These are phyloP conservation scores for Spergularia azorica DNA, from an alignment of 179 eudicot genomes.

Conservation along the genomic window DNA sequence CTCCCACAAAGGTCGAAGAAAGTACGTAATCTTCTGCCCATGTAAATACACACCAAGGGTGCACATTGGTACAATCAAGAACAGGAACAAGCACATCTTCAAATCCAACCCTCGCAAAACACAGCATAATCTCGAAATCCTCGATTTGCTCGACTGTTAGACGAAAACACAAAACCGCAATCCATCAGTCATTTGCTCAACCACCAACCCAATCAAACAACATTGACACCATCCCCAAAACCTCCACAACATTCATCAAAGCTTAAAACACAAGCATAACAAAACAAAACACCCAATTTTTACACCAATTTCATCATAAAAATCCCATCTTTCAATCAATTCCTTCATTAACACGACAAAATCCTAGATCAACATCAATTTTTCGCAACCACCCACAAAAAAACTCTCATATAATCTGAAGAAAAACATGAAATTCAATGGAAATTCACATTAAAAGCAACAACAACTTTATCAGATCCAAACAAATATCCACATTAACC, in stretches of 20 bases:
- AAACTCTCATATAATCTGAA: background rate
- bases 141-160: constrained; percentile 46
- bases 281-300: background rate
- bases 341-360: background rate
- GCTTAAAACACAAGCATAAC: background rate
- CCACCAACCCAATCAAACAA: background rate
- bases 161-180: constrained; percentile 2
- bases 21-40: constrained; percentile 49
- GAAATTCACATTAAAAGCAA: background rate
- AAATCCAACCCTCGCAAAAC: constrained; percentile 43
- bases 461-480: constrained; percentile 17
- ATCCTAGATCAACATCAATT: constrained; percentile 1
- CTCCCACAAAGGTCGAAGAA: constrained; percentile 49
- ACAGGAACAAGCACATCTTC: constrained; percentile 39
- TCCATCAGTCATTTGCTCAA: background rate
- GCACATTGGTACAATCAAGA: constrained; percentile 38
- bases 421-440: too few species aligned
- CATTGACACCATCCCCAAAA: background rate
- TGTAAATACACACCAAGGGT: constrained; percentile 41
- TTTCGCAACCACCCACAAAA: background rate
- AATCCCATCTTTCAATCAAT: background rate
- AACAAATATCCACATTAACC: background rate
- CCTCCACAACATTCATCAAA: background rate
- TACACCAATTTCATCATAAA: background rate
- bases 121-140: constrained; percentile 43